These are phyloP conservation scores for Ascoidea rubescens DNA, from an alignment of 805 yeast species.

Conservation along the genomic window DNA sequence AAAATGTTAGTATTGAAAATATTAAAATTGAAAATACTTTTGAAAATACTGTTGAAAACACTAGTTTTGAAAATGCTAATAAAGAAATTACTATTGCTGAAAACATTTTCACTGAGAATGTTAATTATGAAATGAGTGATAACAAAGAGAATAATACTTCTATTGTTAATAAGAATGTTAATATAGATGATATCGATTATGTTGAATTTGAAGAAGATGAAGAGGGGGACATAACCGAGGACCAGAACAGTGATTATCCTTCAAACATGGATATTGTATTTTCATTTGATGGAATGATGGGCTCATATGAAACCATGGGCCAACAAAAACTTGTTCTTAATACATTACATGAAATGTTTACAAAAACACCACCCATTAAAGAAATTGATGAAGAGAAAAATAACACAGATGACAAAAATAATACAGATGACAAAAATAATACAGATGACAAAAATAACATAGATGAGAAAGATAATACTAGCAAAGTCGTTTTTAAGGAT, in stretches of 20 bases:
- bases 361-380: not conserved
- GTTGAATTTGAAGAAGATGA: slow-evolving; percentile 16
- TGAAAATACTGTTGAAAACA: too few relatives aligned
- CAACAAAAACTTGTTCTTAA: not conserved
- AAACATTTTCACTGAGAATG: too few relatives aligned
- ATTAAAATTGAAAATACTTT: too few relatives aligned
- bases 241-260: slow-evolving; percentile 11
- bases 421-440: too few relatives aligned
- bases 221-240: slow-evolving; percentile 17
- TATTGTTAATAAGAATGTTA: too few relatives aligned
- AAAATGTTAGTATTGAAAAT: too few relatives aligned
- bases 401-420: not conserved
- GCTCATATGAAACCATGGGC: slow-evolving; percentile 29
- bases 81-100: too few relatives aligned
- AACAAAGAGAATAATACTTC: slow-evolving; percentile 7
- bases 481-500: not conserved
- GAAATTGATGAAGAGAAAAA: not conserved
- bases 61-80: too few relatives aligned
- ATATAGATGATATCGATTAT: too few relatives aligned
- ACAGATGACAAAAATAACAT: too few relatives aligned
- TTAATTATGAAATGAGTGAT: slow-evolving; percentile 14
- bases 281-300: slow-evolving; percentile 57
- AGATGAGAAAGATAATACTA: too few relatives aligned
- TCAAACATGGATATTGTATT: slow-evolving; percentile 23
- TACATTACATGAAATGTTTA: not conserved